Evolutionary conservation across 73 alveolate species (phyloP).

Genomic region (Paramecium octaurelia): DNA sequence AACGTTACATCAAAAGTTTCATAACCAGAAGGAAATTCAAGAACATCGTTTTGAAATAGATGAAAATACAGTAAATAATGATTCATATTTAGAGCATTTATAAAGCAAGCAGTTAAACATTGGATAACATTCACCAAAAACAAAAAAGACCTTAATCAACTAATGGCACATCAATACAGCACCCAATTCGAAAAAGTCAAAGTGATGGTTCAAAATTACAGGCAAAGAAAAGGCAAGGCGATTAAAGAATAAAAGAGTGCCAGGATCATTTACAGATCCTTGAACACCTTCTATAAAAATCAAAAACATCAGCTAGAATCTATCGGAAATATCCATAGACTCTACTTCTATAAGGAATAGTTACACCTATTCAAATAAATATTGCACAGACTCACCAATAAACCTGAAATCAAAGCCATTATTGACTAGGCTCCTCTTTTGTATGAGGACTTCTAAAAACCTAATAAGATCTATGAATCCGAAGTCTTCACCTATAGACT

Average conservation of each 20-base stretch:
- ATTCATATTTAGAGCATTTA: neutral
- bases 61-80: neutral
- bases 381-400: neutral
- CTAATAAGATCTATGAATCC: neutral
- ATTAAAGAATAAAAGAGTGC: slow-evolving; percentile 33
- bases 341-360: neutral
- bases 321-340: neutral
- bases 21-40: neutral
- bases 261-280: neutral
- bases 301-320: neutral
- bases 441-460: neutral
- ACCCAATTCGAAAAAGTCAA: neutral
- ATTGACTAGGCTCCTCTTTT: neutral
- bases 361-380: neutral
- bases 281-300: neutral
- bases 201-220: neutral
- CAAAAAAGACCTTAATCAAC: neutral
- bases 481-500: neutral
- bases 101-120: neutral
- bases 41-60: neutral
- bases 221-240: neutral
- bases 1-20: neutral
- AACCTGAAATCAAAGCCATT: neutral
- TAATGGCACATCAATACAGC: neutral
- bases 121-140: neutral